Evolutionary conservation across 371 early-diverging fungal species (phyloP).

Genomic region (Actinomortierella wolfii): DNA sequence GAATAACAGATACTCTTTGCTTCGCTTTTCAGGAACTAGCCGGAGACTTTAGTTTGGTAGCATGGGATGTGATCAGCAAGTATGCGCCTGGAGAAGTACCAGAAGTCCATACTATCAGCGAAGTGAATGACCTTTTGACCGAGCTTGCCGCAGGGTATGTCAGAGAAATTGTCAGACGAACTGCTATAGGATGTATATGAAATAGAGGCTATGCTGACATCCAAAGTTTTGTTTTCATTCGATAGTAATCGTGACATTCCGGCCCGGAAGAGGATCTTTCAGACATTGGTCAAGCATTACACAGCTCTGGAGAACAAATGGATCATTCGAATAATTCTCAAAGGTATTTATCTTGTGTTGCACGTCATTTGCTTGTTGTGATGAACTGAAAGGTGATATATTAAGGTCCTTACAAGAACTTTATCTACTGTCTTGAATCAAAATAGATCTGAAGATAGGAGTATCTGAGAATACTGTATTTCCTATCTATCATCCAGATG

Average conservation of each 20-base stretch:
- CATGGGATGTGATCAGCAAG: conserved; percentile 30
- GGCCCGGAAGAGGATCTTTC: conserved; percentile 53
- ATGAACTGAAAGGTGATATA: neutral
- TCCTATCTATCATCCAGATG: conserved; percentile 69
- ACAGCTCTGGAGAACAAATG: conserved; percentile 75
- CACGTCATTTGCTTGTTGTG: neutral
- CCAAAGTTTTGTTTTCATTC: neutral
- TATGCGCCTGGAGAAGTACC: conserved; percentile 32
- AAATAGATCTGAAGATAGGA: conserved; percentile 70
- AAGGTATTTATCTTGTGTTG: conserved; percentile 48
- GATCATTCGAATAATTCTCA: conserved; percentile 75
- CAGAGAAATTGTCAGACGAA: conserved; percentile 46
- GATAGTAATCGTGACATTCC: conserved; percentile 18
- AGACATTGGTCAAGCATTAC: conserved; percentile 56
- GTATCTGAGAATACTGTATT: conserved; percentile 72
- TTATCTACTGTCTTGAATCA: no score
- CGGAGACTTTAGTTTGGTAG: conserved; percentile 41
- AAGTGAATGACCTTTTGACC: conserved; percentile 48
- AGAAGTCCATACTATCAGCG: conserved; percentile 50
- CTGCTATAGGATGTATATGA: conserved; percentile 38
- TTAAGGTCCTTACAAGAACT: neutral
- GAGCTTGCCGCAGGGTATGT: conserved; percentile 23
- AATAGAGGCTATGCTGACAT: conserved; percentile 16
- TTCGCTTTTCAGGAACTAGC: conserved; percentile 18
- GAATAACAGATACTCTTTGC: neutral